A percentile compares a stretch with the other conserved stretches of the same genome.
These are phyloP conservation scores for Avena eriantha DNA, from an alignment of 176 grass and related monocot genomes.

Conservation along the genomic window DNA sequence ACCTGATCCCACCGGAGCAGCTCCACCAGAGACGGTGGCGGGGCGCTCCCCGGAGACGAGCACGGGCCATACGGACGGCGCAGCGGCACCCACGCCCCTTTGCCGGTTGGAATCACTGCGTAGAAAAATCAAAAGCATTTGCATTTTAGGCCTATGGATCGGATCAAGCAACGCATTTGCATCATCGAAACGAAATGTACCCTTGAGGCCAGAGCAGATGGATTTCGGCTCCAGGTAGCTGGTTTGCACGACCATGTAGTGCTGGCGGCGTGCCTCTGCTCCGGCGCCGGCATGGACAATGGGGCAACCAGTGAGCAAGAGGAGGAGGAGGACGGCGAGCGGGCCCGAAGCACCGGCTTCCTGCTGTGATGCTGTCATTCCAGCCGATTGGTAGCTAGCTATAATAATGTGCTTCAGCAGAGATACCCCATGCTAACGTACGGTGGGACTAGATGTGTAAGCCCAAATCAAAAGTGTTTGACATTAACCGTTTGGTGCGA, in stretches of 20 bases:
- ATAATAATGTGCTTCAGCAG: too few species aligned
- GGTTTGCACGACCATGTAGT: slow-evolving; percentile 4
- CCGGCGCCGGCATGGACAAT: neutral
- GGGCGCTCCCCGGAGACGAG: neutral
- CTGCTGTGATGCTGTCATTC: neutral
- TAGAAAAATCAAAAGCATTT: too few species aligned
- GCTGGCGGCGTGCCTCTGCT: neutral
- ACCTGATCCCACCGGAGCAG: slow-evolving; percentile 24
- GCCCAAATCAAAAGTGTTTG: too few species aligned
- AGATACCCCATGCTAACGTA: too few species aligned
- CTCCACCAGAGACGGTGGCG: neutral
- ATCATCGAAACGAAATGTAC: neutral
- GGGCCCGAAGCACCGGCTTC: neutral
- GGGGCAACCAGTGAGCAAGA: neutral
- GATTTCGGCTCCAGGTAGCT: neutral
- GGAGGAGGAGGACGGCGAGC: neutral
- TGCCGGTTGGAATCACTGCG: neutral
- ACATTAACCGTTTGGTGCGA: too few species aligned
- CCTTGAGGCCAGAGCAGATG: slow-evolving; percentile 42
- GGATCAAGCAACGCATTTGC: neutral
- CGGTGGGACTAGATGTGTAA: too few species aligned
- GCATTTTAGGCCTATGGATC: neutral
- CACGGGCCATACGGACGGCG: slow-evolving; percentile 28
- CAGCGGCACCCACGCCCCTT: slow-evolving; percentile 6
- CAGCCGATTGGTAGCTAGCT: neutral